A percentile compares a stretch with the other conserved stretches of the same genome.
phyloP scores from a whole-genome alignment of 805 yeast genomes.

The Pichia nakasei region DNA sequence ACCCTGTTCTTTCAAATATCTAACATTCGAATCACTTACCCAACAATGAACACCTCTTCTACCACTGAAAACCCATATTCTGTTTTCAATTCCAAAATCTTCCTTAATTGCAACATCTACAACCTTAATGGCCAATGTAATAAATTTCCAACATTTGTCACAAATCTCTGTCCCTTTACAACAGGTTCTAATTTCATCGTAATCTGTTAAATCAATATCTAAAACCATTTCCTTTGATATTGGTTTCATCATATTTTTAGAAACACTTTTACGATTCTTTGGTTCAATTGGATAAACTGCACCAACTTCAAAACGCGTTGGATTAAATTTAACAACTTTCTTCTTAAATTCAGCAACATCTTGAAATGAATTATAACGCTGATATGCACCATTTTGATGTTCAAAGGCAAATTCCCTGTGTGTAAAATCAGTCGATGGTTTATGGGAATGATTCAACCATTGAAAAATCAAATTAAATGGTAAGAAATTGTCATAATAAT shows the following conservation, averaged over 20 bases:
- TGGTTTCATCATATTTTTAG: slow-evolving; percentile 74
- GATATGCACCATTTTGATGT: slow-evolving; percentile 77
- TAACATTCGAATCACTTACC: slow-evolving; percentile 83
- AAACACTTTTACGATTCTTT: slow-evolving; percentile 66
- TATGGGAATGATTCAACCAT: slow-evolving; percentile 85
- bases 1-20: slow-evolving; percentile 60
- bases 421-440: slow-evolving; percentile 66
- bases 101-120: slow-evolving; percentile 64
- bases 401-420: slow-evolving; percentile 94
- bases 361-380: slow-evolving; percentile 74
- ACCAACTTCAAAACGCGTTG: slow-evolving; percentile 91
- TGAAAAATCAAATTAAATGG: slow-evolving; percentile 76
- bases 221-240: slow-evolving; percentile 80
- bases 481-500: slow-evolving; percentile 58
- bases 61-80: slow-evolving; percentile 95
- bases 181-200: slow-evolving; percentile 89
- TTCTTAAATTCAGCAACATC: slow-evolving; percentile 64
- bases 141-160: slow-evolving; percentile 86
- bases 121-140: slow-evolving; percentile 72
- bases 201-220: slow-evolving; percentile 97
- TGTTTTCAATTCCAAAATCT: slow-evolving; percentile 82
- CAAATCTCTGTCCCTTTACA: slow-evolving; percentile 83
- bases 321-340: slow-evolving; percentile 66
- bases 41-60: slow-evolving; percentile 99
- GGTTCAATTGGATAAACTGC: slow-evolving; percentile 87